These are phyloP conservation scores for Penicillium cinerascens DNA, from an alignment of 495 filamentous ascomycete genomes.

Conservation along the genomic window DNA sequence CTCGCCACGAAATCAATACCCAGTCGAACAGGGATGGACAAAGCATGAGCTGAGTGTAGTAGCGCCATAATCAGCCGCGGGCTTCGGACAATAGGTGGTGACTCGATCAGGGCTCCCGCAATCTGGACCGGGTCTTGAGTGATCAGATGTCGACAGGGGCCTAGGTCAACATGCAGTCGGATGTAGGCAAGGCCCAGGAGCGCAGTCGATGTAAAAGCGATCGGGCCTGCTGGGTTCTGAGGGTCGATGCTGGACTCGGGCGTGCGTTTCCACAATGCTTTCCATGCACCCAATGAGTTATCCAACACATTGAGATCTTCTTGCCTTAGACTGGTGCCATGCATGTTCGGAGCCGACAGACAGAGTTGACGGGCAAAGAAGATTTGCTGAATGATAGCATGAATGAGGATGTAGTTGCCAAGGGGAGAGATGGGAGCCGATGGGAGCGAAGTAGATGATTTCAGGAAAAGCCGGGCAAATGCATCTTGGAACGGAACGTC, in stretches of 20 bases:
- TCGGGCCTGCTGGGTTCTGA: slow-evolving; percentile 49
- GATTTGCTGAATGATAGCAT: slow-evolving; percentile 52
- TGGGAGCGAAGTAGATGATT: slow-evolving; percentile 39
- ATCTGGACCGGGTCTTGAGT: slow-evolving; percentile 47
- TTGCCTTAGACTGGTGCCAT: slow-evolving; percentile 41
- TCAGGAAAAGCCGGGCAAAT: slow-evolving; percentile 45
- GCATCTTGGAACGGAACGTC: slow-evolving; percentile 48
- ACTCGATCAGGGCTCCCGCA: slow-evolving; percentile 37
- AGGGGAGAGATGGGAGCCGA: slow-evolving; percentile 51
- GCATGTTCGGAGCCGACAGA: slow-evolving; percentile 42
- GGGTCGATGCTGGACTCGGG: slow-evolving; percentile 53
- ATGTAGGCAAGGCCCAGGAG: slow-evolving; percentile 54
- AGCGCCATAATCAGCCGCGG: slow-evolving; percentile 49
- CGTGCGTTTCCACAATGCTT: slow-evolving; percentile 49
- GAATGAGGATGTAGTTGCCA: slow-evolving; percentile 53
- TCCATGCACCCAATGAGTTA: slow-evolving; percentile 48
- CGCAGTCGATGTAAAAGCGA: slow-evolving; percentile 54
- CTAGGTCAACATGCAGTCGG: slow-evolving; percentile 46
- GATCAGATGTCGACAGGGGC: slow-evolving; percentile 44
- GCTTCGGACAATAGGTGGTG: slow-evolving; percentile 42
- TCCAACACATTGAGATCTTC: slow-evolving; percentile 44
- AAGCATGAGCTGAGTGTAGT: slow-evolving; percentile 50
- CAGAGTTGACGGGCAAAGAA: slow-evolving; percentile 50
- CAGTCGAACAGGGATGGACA: slow-evolving; percentile 52
- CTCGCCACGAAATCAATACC: slow-evolving; percentile 51